Evolutionary conservation across 345 rosid genomes (phyloP), one percentile per base, ranked within the genome.

Genomic region (Corymbia maculata): DNA sequence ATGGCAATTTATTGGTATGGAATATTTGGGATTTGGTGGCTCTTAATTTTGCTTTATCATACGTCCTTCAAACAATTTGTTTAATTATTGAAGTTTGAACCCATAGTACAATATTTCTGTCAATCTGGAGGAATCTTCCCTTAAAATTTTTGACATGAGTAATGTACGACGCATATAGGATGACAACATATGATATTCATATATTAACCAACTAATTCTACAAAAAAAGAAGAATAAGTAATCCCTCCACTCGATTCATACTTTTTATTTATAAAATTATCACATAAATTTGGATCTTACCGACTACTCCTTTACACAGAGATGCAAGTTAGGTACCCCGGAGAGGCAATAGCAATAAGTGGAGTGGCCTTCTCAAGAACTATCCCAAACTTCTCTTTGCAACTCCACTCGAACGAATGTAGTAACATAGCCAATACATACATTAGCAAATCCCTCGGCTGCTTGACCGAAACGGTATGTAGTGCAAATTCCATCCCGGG

Each of bases 401-500:
- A 52, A 52, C 86, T 32, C 90, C 90, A 88, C 52, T 88, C 85
- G 70, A 88, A 88, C 51, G 12, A 13, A 30, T 88, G 86, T 24
- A 88, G 15, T 21, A 88, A 26, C 17, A 86, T 17, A n/a, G 88
- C 90, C 16, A 88, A 21, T 45, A 86, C 79, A 49, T n/a, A 16
- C 88, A 45, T 68, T 4, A 86, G 79, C 90, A 86, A 3, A 86
- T 36, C 79, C 86, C 88, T 36, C 89, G 87, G 6, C 93, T 92
- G 6, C 93, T 92, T 2, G 87, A 88, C 17, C 91, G 91, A 30
- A 92, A 90, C 6, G 93, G 93, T 66, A 88, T 50, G 51, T 86
- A 92, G 70, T 87, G 86, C 79, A 55, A 87, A 52, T 82, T 82
- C 57, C 86, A 89, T 16, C 92, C 92, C 30, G 52, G 86, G 61